Conservation (phyloP, 371 early-diverging fungal species). For the Smittium culicis region DNA sequence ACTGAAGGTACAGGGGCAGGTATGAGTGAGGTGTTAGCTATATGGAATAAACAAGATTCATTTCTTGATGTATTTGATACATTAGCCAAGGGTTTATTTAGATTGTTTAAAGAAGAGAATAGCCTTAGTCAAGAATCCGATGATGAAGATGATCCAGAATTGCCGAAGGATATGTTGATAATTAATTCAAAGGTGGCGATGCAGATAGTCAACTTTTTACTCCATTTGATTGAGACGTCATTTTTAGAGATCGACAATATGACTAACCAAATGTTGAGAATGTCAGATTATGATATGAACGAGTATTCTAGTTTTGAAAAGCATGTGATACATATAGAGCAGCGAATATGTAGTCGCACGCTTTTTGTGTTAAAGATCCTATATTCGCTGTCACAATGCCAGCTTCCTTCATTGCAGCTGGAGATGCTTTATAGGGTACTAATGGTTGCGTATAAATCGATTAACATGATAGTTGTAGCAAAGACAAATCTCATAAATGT, state of each 20-base stretch:
- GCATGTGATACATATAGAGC: not conserved
- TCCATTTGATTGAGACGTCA: not conserved
- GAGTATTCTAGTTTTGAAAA: not conserved
- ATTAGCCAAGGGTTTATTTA: not conserved
- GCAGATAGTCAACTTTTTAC: not conserved
- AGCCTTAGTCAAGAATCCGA: not conserved
- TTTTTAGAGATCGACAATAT: not conserved
- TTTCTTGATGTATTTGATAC: not conserved
- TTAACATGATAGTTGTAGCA: not conserved
- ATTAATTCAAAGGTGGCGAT: not conserved
- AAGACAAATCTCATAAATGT: not conserved
- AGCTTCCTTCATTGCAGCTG: not conserved
- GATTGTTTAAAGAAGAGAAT: not conserved
- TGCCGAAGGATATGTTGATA: not conserved
- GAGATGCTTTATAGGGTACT: not conserved
- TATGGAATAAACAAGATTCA: not conserved
- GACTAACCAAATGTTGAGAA: not conserved
- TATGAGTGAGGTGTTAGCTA: not conserved
- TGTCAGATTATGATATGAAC: not conserved
- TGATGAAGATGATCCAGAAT: not conserved
- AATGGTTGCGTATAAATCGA: not conserved
- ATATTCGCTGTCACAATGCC: not conserved
- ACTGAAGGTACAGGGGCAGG: not conserved
- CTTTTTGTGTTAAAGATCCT: not conserved
- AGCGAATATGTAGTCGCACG: not conserved